Evolutionary conservation across 2,329 filamentous ascomycete species (phyloP), one percentile per base, ranked within the genome.

Genomic region (Ophiostoma sp.): DNA sequence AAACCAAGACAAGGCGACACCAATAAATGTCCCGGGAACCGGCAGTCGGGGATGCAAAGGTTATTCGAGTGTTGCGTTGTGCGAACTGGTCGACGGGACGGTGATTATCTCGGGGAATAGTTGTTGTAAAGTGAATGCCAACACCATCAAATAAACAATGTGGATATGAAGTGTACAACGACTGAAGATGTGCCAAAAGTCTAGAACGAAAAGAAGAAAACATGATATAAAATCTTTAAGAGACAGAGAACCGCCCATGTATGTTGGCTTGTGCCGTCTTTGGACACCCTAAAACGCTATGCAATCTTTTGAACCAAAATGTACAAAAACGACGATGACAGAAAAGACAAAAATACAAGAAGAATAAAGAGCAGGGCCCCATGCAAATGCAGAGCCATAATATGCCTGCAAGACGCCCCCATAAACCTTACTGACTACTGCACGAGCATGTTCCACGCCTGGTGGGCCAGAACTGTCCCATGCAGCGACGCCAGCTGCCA

Each of bases 401-500:
- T 66, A 45, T 48, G 48, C 19, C n/a, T 25, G 36, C 6, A 42
- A 12, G 33, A 36, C 6, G 8, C 25, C 17, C n/a, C 31, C 25
- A 64, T 8, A 33, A 6, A 55, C 3, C 0, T 19, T 42, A 42
- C 3, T 42, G 36, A 1, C 61, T 33, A 73, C 33, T 45, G 55
- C 69, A 48, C 52, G 2, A 63, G 36, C 39, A 74, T 22, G 63
- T 74, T 74, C 75, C 75, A 76, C 55, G 59, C 50, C 42, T 74
- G 71, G 72, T 77, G 76, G 1, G 28, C 73, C 17, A 75, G 31
- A 22, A 73, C 73, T 1, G 57, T 36, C 2, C 72, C 59, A 57
- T 77, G 76, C 68, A 77, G 73, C 74, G 48, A 33, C 11, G 59
- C 76, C 61, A 76, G 28, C 73, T 76, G 75, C 75, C 74, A 74